Percentiles rank a stretch among this genome's conserved stretches.
phyloP scores from a whole-genome alignment of 2,329 filamentous ascomycete genomes.

The Exophiala sp. region DNA sequence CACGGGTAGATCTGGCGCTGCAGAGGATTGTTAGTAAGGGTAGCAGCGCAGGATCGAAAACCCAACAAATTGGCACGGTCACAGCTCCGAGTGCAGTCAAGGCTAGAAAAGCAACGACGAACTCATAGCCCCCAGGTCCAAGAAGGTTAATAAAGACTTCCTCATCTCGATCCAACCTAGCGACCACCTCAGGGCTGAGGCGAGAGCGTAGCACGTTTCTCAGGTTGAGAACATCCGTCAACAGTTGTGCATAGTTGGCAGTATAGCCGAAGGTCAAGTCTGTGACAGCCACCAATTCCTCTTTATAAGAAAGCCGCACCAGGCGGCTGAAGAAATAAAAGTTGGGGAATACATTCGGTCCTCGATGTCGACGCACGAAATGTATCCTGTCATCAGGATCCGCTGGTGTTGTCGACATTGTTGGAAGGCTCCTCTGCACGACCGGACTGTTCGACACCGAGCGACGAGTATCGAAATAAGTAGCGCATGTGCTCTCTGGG shows the following conservation, averaged over 20 bases:
- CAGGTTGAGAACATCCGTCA: constrained; percentile 45
- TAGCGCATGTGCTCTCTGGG: background rate
- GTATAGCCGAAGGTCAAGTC: constrained; percentile 31
- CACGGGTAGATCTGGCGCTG: constrained; percentile 24
- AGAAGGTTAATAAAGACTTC: constrained; percentile 40
- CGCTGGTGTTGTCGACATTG: background rate
- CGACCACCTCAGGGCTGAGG: constrained; percentile 31
- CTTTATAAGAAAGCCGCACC: constrained; percentile 30
- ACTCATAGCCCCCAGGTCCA: constrained; percentile 48
- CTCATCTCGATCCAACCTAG: constrained; percentile 37
- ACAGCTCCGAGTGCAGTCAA: constrained; percentile 47
- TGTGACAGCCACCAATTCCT: constrained; percentile 26
- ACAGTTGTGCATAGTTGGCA: constrained; percentile 41
- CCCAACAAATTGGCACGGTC: constrained; percentile 41
- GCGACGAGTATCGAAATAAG: background rate
- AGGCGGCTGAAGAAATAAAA: constrained; percentile 31
- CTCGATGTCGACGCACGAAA: constrained; percentile 9
- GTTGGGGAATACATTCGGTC: constrained; percentile 32
- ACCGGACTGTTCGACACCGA: background rate
- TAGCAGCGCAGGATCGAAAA: background rate
- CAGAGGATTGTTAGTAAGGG: background rate
- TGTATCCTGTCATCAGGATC: constrained; percentile 1
- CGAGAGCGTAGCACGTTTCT: constrained; percentile 36
- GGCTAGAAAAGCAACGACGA: constrained; percentile 46
- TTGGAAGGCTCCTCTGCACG: background rate